These are phyloP conservation scores for Fusarium marasasianum DNA, from an alignment of 2,329 filamentous ascomycete genomes.

Conservation along the genomic window DNA sequence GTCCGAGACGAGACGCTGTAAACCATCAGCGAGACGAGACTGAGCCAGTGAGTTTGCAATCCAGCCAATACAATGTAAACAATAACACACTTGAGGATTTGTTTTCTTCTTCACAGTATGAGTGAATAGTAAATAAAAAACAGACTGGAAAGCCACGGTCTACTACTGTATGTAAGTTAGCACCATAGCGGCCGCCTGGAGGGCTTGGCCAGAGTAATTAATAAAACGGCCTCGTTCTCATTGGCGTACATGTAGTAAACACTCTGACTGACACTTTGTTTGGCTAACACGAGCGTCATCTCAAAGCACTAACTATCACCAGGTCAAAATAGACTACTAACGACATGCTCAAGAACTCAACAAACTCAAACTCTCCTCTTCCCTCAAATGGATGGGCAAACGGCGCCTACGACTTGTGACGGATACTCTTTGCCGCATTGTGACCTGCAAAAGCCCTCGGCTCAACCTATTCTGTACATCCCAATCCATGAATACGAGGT, in stretches of 20 bases:
- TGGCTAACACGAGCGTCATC: slow-evolving; percentile 25
- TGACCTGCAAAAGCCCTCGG: slow-evolving; percentile 38
- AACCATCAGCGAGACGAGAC: not conserved
- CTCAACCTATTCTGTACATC: slow-evolving; percentile 7
- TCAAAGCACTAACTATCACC: slow-evolving; percentile 4
- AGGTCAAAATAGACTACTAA: not conserved
- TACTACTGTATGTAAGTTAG: not conserved
- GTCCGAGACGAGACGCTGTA: slow-evolving; percentile 32
- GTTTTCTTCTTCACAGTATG: not conserved
- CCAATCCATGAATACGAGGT: slow-evolving; percentile 42
- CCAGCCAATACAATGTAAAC: slow-evolving; percentile 13
- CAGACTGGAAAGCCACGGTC: not conserved
- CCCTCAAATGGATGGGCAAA: slow-evolving; percentile 23
- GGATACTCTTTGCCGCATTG: slow-evolving; percentile 20
- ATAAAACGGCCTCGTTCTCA: not conserved
- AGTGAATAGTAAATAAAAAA: not conserved
- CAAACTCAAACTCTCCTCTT: slow-evolving; percentile 28
- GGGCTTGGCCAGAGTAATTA: not conserved
- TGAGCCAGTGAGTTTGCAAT: not conserved
- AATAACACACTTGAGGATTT: slow-evolving; percentile 17
- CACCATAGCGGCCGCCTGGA: slow-evolving; percentile 1
- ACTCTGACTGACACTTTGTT: not conserved
- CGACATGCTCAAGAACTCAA: slow-evolving; percentile 9
- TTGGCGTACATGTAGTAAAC: not conserved
- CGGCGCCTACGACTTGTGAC: slow-evolving; percentile 25